Percentiles rank a stretch among this genome's conserved stretches.
Conservation (phyloP, 371 early-diverging fungal species). For the Mucor circinelloides region DNA sequence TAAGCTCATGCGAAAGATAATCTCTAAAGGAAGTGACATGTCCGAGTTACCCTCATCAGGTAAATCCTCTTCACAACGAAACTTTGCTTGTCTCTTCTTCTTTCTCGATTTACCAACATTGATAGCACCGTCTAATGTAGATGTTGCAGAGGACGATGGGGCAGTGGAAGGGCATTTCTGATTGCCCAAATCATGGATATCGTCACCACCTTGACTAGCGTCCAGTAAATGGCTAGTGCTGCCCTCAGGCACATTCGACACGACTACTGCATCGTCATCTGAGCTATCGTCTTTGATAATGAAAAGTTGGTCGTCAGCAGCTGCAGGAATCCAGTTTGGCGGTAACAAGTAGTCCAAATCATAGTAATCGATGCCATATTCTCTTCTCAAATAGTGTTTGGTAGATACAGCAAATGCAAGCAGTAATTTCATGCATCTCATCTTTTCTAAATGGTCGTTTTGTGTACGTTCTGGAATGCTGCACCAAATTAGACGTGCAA, state of each 20-base stretch:
- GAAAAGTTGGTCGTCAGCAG: conserved; percentile 34
- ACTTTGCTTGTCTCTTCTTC: conserved; percentile 13
- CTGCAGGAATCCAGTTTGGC: conserved; percentile 47
- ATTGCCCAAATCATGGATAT: conserved; percentile 15
- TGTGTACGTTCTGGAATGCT: conserved; percentile 51
- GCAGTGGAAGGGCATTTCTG: conserved; percentile 9
- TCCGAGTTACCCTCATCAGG: conserved; percentile 44
- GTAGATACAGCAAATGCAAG: conserved; percentile 69
- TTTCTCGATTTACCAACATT: neutral
- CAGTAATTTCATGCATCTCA: conserved; percentile 73
- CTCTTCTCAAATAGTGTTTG: conserved; percentile 74
- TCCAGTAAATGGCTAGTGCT: conserved; percentile 13
- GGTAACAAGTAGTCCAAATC: conserved; percentile 61
- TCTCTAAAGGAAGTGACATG: conserved; percentile 64
- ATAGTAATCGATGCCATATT: conserved; percentile 60
- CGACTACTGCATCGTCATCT: conserved; percentile 8
- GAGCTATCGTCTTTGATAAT: conserved; percentile 14
- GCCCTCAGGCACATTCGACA: neutral
- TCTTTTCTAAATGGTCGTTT: conserved; percentile 64
- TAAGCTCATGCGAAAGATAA: conserved; percentile 56
- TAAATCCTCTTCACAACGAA: conserved; percentile 44
- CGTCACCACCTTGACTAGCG: conserved; percentile 19
- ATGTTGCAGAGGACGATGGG: conserved; percentile 12
- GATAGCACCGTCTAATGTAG: neutral
- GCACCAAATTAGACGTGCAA: conserved; percentile 71